Evolutionary conservation across 2,329 filamentous ascomycete genomes (phyloP), one percentile per base, ranked within the genome.

Genomic region (Anisogramma anomala): DNA sequence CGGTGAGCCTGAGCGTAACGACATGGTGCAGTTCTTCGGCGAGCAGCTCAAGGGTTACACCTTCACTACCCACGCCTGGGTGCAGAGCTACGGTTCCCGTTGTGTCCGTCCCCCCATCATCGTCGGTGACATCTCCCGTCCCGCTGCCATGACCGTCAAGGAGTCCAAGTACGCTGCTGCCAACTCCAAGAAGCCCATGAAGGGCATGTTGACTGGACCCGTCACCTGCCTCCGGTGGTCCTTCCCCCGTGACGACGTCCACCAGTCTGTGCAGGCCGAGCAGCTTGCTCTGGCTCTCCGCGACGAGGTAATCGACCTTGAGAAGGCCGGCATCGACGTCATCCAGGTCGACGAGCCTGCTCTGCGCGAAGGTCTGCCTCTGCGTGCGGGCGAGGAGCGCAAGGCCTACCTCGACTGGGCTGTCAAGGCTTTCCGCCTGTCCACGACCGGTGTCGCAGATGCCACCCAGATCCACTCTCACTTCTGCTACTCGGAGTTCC

Each of bases 401-500:
- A 86, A 94, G 64, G 85, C 85, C 60, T 98, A 98, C 79, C 81
- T 98, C 54, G 72, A 82, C 56, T 98, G 91, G 91, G 91, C 91
- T 48, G 91, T 98, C 58, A 82, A 94, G 71, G 87, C 88, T 57
- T 98, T 98, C 87, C 87, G 85, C 65, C 85, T 98, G 53, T 81
- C 89, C 52, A 93, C 88, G 56, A 80, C 87, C 47, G 91, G 87
- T 64, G 89, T 98, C 48, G 71, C 87, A 69, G 86, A 98, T 67
- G 84, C 82, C 45, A 98, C 91, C 54, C 91, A 98, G 77, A 95
- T 98, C 66, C 91, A 98, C 82, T 95, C 88, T 50, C 91, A 98
- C 77, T 98, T 98, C 84, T 98, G 91, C 69, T 98, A 98, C 82
- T 96, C 91, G 39, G 91, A 98, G 77, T 98, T 98, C 85, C 91